Evolutionary conservation across 805 yeast species (phyloP), one percentile per base, ranked within the genome.

Genomic region (Wickerhamiella galacta): DNA sequence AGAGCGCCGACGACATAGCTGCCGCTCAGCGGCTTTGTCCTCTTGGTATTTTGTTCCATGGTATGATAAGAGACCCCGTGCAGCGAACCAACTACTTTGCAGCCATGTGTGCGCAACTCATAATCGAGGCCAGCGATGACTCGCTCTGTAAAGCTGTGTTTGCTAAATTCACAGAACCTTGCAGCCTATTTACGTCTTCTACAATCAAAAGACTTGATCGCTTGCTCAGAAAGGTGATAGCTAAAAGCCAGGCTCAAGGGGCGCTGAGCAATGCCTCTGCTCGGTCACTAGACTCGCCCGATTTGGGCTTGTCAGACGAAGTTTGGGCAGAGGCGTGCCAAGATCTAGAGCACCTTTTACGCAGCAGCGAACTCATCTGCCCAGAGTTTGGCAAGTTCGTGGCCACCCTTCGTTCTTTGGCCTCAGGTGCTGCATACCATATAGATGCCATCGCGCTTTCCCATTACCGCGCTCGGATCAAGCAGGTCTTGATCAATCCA

Each of bases 21-120:
- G 39, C 35, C 25, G 41, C 41, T 18, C 41, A 34, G 40, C 46
- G 46, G 20, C 40, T 34, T 7, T 38, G 41, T 20, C 51, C 56
- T 4, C 34, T 54, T 17, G 53, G 48, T 16, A 45, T 52, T 7
- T 34, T 52, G n/a, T 54, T 44, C 35, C 39, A 49, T 30, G 48
- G 51, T 5, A 36, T 53, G 9, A 40, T 51, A 0, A 48, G 54
- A 3, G 46, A 49, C 21, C 37, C 37, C 2, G 27, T 33, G 9
- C 40, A 45, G 25, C 36, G 54, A 6, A 35, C 44, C 12, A 48
- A 45, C 27, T 41, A 46, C 18, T 49, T 53, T 30, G 43, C 56
- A 1, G 42, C 47, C 10, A 32, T 47, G 16, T 40, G 43, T 25
- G 37, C 47, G 5, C 30, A 31, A 11, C 35, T 49, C 11, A 16